These are phyloP conservation scores for Porosira glacialis DNA, from an alignment of 352 stramenopile species.

Conservation along the genomic window DNA sequence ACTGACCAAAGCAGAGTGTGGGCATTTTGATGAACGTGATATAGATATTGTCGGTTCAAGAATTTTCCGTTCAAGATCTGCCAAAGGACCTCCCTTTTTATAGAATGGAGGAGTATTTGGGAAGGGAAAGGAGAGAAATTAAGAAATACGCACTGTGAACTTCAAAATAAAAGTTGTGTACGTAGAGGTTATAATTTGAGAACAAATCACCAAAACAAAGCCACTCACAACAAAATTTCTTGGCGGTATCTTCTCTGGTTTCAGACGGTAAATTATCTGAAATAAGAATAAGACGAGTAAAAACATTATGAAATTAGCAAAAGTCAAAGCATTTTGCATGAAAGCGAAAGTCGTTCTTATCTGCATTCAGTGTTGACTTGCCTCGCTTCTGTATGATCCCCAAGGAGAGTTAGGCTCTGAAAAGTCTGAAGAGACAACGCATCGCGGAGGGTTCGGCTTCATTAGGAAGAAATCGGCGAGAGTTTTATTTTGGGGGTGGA, in stretches of 20 bases:
- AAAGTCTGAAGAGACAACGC: conserved; percentile 45
- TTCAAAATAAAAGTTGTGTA: too few species aligned
- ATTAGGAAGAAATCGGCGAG: conserved; percentile 70
- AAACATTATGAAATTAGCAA: too few species aligned
- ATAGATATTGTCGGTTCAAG: conserved; percentile 61
- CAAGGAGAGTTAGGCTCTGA: conserved; percentile 47
- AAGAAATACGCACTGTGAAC: too few species aligned
- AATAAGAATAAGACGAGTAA: too few species aligned
- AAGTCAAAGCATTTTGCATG: too few species aligned
- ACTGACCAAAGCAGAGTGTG: conserved; percentile 51
- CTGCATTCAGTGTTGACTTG: too few species aligned
- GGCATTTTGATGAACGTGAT: conserved; percentile 62
- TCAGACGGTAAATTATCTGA: conserved; percentile 53
- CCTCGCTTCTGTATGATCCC: conserved; percentile 53
- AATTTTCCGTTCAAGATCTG: conserved; percentile 57
- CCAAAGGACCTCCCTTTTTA: conserved; percentile 49
- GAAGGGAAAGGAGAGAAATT: too few species aligned
- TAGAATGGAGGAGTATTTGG: too few species aligned
- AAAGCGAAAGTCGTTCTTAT: too few species aligned
- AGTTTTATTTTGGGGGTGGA: conserved; percentile 78
- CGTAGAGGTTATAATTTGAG: too few species aligned
- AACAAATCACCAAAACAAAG: too few species aligned
- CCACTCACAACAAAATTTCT: conserved; percentile 1
- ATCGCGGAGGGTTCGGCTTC: conserved; percentile 54
- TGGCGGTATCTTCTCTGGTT: conserved; percentile 50